Conservation (phyloP, 78 protist genomes). For the Dictyostelium purpureum region DNA sequence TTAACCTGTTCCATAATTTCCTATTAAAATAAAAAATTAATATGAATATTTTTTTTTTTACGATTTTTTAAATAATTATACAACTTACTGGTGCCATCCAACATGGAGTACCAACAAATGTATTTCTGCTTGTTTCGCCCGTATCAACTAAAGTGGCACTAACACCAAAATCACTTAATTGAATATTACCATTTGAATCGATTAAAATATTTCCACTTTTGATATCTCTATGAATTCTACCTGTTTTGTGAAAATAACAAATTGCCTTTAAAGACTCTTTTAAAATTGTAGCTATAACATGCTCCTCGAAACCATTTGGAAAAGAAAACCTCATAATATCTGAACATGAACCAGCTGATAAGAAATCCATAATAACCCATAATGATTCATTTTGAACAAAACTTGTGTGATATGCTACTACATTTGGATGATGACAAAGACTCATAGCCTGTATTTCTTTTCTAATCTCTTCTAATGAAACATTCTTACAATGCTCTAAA, state of each 20-base stretch:
- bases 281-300: conserved; percentile 81
- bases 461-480: conserved; percentile 68
- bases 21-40: background rate
- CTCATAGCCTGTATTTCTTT: conserved; percentile 77
- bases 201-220: conserved; percentile 87
- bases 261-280: conserved; percentile 61
- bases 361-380: conserved; percentile 95
- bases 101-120: conserved; percentile 91
- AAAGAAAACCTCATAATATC: conserved; percentile 82
- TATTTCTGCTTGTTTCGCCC: conserved; percentile 70
- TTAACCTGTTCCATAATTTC: conserved; percentile 87
- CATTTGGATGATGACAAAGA: conserved; percentile 77
- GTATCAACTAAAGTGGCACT: conserved; percentile 71
- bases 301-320: conserved; percentile 83
- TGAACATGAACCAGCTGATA: conserved; percentile 90
- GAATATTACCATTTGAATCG: conserved; percentile 59
- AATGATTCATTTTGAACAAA: conserved; percentile 71
- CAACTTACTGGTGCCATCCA: conserved; percentile 94
- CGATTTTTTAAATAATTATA: background rate
- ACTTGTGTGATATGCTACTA: conserved; percentile 75
- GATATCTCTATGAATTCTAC: conserved; percentile 87
- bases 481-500: conserved; percentile 73
- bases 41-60: background rate
- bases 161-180: conserved; percentile 88
- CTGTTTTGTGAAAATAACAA: conserved; percentile 70